Evolutionary conservation across 2,329 filamentous ascomycete species (phyloP).

Genomic region (Dothideomycetes sp.): DNA sequence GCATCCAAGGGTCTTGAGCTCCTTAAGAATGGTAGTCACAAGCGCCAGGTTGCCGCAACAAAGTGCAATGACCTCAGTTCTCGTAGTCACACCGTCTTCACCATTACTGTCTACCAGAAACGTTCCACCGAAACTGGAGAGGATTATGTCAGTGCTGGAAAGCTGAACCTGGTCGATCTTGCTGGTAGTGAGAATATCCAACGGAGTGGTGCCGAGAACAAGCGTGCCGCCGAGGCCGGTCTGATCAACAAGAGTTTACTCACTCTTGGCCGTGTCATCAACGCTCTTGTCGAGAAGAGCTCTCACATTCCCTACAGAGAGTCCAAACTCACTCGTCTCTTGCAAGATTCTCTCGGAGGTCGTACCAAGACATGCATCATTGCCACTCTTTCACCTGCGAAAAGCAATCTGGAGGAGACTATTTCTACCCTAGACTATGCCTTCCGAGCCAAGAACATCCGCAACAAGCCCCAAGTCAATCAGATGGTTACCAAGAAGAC

Average conservation of each 20-base stretch:
- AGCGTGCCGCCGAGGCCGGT: constrained; percentile 88
- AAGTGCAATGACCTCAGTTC: constrained; percentile 98
- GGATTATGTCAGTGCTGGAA: constrained; percentile 82
- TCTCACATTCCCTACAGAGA: constrained; percentile 88
- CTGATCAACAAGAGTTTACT: constrained; percentile 97
- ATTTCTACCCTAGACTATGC: constrained; percentile 98
- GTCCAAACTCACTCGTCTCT: constrained; percentile 85
- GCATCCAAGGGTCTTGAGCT: constrained; percentile 81
- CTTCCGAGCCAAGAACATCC: constrained; percentile 95
- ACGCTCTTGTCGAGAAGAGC: constrained; percentile 83
- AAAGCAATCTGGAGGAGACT: constrained; percentile 92
- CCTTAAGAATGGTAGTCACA: constrained; percentile 80
- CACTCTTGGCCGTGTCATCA: constrained; percentile 92
- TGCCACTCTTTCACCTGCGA: constrained; percentile 87
- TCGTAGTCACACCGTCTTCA: constrained; percentile 94
- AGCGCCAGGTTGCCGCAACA: constrained; percentile 96
- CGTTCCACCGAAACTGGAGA: constrained; percentile 72
- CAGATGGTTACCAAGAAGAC: constrained; percentile 89
- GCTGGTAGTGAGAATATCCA: constrained; percentile 98
- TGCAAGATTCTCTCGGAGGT: constrained; percentile 94
- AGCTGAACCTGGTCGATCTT: constrained; percentile 92
- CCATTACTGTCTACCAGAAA: constrained; percentile 85
- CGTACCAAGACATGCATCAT: constrained; percentile 98
- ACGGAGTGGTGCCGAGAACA: constrained; percentile 93
- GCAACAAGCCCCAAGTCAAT: constrained; percentile 94